Conservation (phyloP, 192 early-diverging fungal species). For the Martensiomyces pterosporus region DNA sequence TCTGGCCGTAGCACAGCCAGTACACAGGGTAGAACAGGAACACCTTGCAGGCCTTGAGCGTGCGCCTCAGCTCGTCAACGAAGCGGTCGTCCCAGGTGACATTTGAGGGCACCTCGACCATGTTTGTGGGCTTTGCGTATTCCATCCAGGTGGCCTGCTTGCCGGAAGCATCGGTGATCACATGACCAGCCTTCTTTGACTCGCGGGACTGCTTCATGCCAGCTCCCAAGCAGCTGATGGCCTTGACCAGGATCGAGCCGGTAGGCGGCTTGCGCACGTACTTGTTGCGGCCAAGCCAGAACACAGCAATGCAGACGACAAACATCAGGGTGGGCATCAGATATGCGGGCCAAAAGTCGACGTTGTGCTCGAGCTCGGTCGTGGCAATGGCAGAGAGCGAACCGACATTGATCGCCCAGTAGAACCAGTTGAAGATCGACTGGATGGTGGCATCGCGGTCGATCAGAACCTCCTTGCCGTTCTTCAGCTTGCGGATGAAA, state of each 20-base stretch:
- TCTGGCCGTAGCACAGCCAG: conserved; percentile 56
- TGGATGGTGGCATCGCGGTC: conserved; percentile 60
- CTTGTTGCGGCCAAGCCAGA: conserved; percentile 41
- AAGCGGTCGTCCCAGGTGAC: conserved; percentile 21
- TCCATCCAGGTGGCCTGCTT: conserved; percentile 15
- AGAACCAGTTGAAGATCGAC: conserved; percentile 74
- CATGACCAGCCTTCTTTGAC: conserved; percentile 4
- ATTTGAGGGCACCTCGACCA: conserved; percentile 1
- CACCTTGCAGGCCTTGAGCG: conserved; percentile 31
- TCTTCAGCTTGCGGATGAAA: conserved; percentile 50
- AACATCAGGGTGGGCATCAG: conserved; percentile 51
- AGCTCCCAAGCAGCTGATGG: not conserved
- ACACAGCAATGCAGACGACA: conserved; percentile 47
- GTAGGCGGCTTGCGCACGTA: conserved; percentile 49
- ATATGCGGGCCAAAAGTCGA: conserved; percentile 51
- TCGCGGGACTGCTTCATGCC: conserved; percentile 28
- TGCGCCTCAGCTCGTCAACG: conserved; percentile 23
- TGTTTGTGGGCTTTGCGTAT: conserved; percentile 27
- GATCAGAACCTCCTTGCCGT: conserved; percentile 53
- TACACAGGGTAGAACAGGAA: conserved; percentile 36
- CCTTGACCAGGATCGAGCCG: conserved; percentile 43
- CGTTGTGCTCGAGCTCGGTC: conserved; percentile 48
- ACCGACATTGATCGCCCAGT: conserved; percentile 61
- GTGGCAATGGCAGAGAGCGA: conserved; percentile 49
- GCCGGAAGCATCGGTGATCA: not conserved